Conservation (phyloP, 1,139 yeast species). For the Suhomyces terraborum region DNA sequence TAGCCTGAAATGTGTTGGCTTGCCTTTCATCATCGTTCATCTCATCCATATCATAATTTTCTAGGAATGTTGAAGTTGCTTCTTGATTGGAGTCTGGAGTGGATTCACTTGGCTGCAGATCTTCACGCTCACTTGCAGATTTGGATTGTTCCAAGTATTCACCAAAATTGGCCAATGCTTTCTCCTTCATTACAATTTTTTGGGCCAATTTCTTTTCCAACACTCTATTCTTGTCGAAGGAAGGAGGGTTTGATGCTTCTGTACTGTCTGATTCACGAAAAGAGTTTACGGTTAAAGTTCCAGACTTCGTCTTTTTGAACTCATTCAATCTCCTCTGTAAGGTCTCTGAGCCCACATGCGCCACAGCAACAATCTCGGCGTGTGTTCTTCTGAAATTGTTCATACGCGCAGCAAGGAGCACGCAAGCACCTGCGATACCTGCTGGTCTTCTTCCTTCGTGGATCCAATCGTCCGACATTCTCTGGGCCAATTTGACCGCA, state of each 20-base stretch:
- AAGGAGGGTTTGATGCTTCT: conserved; percentile 76
- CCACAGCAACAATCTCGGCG: conserved; percentile 90
- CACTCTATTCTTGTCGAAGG: conserved; percentile 57
- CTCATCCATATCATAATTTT: conserved; percentile 1
- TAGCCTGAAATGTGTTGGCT: conserved; percentile 1
- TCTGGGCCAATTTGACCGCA: conserved; percentile 80
- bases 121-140: neutral
- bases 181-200: conserved; percentile 25
- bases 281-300: conserved; percentile 66
- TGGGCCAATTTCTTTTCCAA: conserved; percentile 30
- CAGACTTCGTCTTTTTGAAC: conserved; percentile 77
- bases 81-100: neutral
- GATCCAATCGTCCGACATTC: conserved; percentile 96
- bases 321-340: conserved; percentile 87
- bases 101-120: neutral
- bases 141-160: conserved; percentile 4
- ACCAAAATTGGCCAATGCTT: conserved; percentile 20
- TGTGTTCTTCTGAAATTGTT: conserved; percentile 90
- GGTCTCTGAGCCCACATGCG: conserved; percentile 94
- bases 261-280: conserved; percentile 55
- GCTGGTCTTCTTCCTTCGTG: conserved; percentile 97
- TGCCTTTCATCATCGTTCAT: conserved; percentile 2
- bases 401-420: conserved; percentile 92
- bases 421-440: conserved; percentile 97
- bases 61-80: conserved; percentile 1